Base-by-base conservation (phyloP, 164 flowering plant genomes). In the grape (Vitis vinifera) region DNA sequence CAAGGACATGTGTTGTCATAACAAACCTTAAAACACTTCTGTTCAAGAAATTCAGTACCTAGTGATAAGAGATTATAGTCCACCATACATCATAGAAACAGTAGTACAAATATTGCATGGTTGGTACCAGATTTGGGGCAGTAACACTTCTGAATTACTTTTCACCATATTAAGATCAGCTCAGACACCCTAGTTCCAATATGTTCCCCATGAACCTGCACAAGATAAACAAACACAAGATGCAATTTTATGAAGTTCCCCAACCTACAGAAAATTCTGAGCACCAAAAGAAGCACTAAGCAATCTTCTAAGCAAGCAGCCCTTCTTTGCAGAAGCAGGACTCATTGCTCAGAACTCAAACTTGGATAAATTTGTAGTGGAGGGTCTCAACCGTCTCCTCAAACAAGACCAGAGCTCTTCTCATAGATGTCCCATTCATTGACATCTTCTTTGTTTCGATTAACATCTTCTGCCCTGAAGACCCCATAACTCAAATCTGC, bases 1-100 rank as follows among this genome's bases (percentile, higher is more conserved):
- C 27, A 37, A 37, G 44, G 44, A 37, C 44, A 23, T 23, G 44
- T 37, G 44, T 37, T 37, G 44, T 37, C 44, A 37, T 37, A 37
- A 37, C 44, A 37, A 37, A 37, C 71, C 60, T 52, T 47, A 10
- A 67, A 63, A 59, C 58, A 73, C 15, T 72, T 61, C 8, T 37
- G 29, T 70, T 31, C 55, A 37, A 31, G 37, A 64, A 76, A 67
- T 68, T 51, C 61, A 66, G 23, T 58, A 71, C 64, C 66, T 52
- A 82, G 58, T 59, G 66, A 73, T 27, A 68, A 37, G 59, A 74
- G 65, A 50, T 51, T 66, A 68, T 53, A 76, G 71, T 79, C 78
- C 63, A 76, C 79, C 87, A 85, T 81, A 84, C 85, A 85, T 81
- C 78, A 81, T 60, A 76, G 79, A 55, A 72, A 77, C 71, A 81